These are phyloP conservation scores for Penicillium alfredii DNA, from an alignment of 495 filamentous ascomycete genomes.

Conservation along the genomic window DNA sequence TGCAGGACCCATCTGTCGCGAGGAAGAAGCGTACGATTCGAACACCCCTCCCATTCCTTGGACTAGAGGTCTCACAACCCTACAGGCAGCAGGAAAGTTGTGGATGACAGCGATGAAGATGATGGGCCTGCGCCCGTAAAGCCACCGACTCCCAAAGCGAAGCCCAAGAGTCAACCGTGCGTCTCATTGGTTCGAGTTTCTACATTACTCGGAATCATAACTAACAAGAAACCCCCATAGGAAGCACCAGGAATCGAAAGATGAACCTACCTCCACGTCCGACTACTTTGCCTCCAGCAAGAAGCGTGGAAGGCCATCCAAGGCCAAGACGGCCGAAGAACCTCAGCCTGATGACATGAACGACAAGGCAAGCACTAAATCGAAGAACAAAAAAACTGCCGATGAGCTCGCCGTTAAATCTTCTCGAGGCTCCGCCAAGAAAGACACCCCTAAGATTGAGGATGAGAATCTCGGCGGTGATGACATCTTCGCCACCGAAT, in stretches of 20 bases:
- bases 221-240: conserved; percentile 19
- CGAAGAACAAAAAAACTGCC: conserved; percentile 21
- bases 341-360: conserved; percentile 20
- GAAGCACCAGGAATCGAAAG: conserved; percentile 41
- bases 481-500: conserved; percentile 66
- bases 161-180: conserved; percentile 38
- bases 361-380: conserved; percentile 20
- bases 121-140: conserved; percentile 36
- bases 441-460: conserved; percentile 38
- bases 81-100: conserved; percentile 60
- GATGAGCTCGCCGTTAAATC: conserved; percentile 24
- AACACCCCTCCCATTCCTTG: neutral
- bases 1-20: conserved; percentile 29
- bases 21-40: conserved; percentile 36
- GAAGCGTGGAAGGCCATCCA: conserved; percentile 38
- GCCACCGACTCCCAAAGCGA: conserved; percentile 40
- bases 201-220: neutral
- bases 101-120: conserved; percentile 74
- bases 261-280: conserved; percentile 49
- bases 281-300: conserved; percentile 58
- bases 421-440: conserved; percentile 27
- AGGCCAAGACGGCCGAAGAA: conserved; percentile 21
- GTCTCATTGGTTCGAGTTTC: conserved; percentile 1
- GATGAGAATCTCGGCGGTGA: conserved; percentile 63
- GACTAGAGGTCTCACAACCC: conserved; percentile 8